These are phyloP conservation scores for Rhizopus sp. DNA, from an alignment of 371 early-diverging fungal species.

Conservation along the genomic window DNA sequence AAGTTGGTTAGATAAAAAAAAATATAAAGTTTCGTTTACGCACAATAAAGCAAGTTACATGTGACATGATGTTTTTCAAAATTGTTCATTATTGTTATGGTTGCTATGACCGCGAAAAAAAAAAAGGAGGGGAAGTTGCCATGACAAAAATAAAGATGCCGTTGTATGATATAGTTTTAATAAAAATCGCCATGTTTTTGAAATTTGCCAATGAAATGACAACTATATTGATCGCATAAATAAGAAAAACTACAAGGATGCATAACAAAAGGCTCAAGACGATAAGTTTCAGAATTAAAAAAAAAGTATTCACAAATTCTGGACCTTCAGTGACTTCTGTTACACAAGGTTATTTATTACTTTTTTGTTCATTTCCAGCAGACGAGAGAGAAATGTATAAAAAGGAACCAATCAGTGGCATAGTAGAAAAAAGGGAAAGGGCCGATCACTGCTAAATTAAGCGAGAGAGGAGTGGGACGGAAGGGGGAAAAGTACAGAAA, in stretches of 20 bases:
- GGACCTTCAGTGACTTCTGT: neutral
- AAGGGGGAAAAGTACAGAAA: slow-evolving; percentile 17
- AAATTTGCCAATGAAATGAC: too few species aligned
- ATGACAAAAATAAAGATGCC: too few species aligned
- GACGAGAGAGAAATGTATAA: neutral
- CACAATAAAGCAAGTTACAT: too few species aligned
- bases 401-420: slow-evolving; percentile 26
- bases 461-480: slow-evolving; percentile 13
- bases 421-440: slow-evolving; percentile 19
- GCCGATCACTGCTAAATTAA: slow-evolving; percentile 22
- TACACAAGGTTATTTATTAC: neutral
- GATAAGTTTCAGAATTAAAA: neutral
- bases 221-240: too few species aligned
- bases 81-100: too few species aligned
- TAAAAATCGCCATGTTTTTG: too few species aligned
- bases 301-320: neutral
- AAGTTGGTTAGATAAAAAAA: too few species aligned
- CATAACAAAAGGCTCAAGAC: neutral
- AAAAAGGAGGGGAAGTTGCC: too few species aligned
- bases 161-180: too few species aligned
- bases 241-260: neutral
- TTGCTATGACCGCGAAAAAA: too few species aligned
- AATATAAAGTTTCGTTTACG: too few species aligned
- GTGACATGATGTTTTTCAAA: too few species aligned
- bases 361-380: slow-evolving; percentile 7